Evolutionary conservation across 805 yeast genomes (phyloP), one percentile per base, ranked within the genome.

Genomic region (Priceomyces fermenticarens): DNA sequence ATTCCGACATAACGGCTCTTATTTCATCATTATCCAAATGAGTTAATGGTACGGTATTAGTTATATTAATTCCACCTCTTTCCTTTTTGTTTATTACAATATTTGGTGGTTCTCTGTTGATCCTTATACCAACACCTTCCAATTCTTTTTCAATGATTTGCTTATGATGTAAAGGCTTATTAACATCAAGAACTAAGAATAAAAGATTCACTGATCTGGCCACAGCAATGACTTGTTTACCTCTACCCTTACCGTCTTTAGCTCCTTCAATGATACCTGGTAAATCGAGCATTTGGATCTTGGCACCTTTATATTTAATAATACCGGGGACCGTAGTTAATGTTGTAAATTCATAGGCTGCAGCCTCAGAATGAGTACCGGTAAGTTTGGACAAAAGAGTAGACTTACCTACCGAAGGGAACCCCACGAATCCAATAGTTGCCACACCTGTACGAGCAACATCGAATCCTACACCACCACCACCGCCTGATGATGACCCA

Each of bases 381-480:
- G 99, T 93, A 37, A 93, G 70, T 62, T 88, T 85, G 23, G 88
- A 81, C 51, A 93, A 75, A 44, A 93, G 67, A 1, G 99, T 93
- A 7, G 88, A 81, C 56, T 86, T 86, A 26, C 93, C 93, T 2
- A 93, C 99, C 1, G 98, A 90, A 1, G 99, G 99, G 61, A 93
- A 93, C 3, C 99, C 99, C 33, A 93, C 96, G 60, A 90, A 93
- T 8, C 99, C 99, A 39, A 93, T 95, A 7, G 96, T 81, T 3
- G 97, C 97, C 10, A 88, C 97, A 67, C 99, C 99, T 0, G 97
- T 91, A 63, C 97, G 81, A n/a, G 96, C 96, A 34, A 93, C 98
- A 70, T 93, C 99, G 65, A 93, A 93, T 6, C 99, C 99, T 15
- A 78, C 80, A 48, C 98, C 97, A 14, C 79, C 87, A 43, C 93